Percentiles rank a stretch among this genome's conserved stretches.
Evolutionary conservation across 2,329 filamentous ascomycete species (phyloP).

Genomic region (Aspergillus quadrilineatus): DNA sequence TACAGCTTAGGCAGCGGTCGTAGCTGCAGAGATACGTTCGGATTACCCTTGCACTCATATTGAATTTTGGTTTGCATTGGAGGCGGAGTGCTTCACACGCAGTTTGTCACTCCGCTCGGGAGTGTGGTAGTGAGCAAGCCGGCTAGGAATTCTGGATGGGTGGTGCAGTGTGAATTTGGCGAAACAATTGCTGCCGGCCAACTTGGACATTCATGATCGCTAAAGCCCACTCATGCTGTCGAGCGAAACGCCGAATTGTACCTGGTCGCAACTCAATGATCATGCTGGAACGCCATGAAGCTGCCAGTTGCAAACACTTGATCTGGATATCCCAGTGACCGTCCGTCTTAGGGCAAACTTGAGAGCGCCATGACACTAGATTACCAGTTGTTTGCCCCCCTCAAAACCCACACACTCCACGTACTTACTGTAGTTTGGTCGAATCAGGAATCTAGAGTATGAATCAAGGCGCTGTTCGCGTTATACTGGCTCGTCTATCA

Average conservation of each 20-base stretch:
- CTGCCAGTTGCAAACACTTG: no score
- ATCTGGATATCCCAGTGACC: not conserved
- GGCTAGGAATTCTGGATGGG: slow-evolving; percentile 5
- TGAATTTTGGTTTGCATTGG: slow-evolving; percentile 15
- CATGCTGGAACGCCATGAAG: no score
- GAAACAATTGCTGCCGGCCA: slow-evolving; percentile 6
- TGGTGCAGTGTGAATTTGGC: slow-evolving; percentile 23
- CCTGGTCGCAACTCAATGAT: no score
- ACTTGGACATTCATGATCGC: slow-evolving; percentile 9
- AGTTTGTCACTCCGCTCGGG: slow-evolving; percentile 12
- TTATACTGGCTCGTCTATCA: not conserved
- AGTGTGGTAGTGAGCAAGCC: slow-evolving; percentile 10
- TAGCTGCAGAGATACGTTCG: not conserved
- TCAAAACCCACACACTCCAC: not conserved
- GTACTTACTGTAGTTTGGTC: not conserved
- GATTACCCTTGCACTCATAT: slow-evolving; percentile 2
- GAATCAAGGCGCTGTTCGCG: not conserved
- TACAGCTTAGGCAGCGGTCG: not conserved
- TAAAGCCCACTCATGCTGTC: slow-evolving; percentile 13
- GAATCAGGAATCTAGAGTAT: slow-evolving; percentile 3
- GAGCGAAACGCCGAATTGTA: no score
- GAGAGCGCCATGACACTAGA: not conserved
- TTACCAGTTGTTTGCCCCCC: not conserved
- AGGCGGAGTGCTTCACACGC: slow-evolving; percentile 7
- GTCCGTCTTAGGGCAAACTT: not conserved